Conservation (phyloP, 1,284 basidiomycete genomes). For the Malassezia dermatis region DNA sequence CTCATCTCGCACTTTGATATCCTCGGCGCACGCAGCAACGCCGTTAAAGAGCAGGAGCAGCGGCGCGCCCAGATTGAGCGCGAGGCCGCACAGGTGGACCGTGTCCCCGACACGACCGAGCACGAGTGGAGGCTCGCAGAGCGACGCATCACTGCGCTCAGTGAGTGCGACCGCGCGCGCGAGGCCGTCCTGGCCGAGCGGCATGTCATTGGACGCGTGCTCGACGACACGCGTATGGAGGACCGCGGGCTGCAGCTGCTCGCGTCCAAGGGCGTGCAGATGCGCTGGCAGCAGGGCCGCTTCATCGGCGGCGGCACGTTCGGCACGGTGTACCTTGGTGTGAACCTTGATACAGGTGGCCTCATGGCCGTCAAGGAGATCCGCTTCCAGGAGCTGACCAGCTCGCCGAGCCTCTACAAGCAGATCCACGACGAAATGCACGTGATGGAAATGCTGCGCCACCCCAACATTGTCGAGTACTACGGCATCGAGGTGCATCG, state of each 20-base stretch:
- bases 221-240: conserved; percentile 44
- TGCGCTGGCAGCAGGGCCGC: conserved; percentile 95
- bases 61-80: conserved; percentile 35
- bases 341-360: conserved; percentile 90
- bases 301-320: conserved; percentile 97
- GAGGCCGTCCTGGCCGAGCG: conserved; percentile 35
- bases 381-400: conserved; percentile 79
- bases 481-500: conserved; percentile 98
- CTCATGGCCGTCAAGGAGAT: conserved; percentile 99
- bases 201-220: conserved; percentile 39
- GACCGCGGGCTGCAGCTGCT: conserved; percentile 43
- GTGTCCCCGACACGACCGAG: conserved; percentile 12
- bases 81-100: conserved; percentile 45
- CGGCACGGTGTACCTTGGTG: conserved; percentile 74
- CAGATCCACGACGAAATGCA: conserved; percentile 94
- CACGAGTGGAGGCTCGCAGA: conserved; percentile 27
- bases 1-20: conserved; percentile 97
- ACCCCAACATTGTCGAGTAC: conserved; percentile 97
- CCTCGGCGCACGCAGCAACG: conserved; percentile 47
- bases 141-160: conserved; percentile 31
- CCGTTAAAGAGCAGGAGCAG: conserved; percentile 40
- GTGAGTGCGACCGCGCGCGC: conserved; percentile 35
- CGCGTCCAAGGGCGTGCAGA: conserved; percentile 75
- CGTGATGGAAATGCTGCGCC: conserved; percentile 97
- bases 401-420: conserved; percentile 57